Conservation (phyloP, 116 monocot genomes). For the Phalaenopsis hybrid region DNA sequence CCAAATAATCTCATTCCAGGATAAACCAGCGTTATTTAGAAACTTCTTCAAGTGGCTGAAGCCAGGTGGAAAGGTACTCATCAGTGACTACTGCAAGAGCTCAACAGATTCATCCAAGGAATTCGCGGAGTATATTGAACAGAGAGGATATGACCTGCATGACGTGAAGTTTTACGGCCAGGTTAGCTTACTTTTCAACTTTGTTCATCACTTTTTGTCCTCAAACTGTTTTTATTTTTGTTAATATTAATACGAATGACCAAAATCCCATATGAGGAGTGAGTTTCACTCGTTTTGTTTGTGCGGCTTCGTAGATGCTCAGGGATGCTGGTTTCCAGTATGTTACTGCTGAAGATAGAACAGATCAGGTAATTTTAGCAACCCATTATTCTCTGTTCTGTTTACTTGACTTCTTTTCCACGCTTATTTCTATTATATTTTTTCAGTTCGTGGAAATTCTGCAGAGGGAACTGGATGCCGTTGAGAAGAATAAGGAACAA, state of each 20-base stretch:
- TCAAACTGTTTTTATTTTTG: background rate
- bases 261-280: no score
- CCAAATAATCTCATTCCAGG: constrained; percentile 30
- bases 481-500: constrained; percentile 58
- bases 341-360: constrained; percentile 89
- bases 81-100: constrained; percentile 89
- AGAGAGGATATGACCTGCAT: constrained; percentile 95
- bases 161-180: constrained; percentile 79
- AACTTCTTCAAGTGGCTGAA: constrained; percentile 87
- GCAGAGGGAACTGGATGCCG: constrained; percentile 62
- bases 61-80: constrained; percentile 89
- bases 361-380: constrained; percentile 56
- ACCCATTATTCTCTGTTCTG: background rate
- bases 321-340: constrained; percentile 75
- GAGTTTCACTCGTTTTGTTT: background rate
- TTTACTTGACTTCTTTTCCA: background rate
- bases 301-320: constrained; percentile 52
- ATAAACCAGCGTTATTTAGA: constrained; percentile 74
- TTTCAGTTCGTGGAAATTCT: constrained; percentile 74
- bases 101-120: constrained; percentile 54
- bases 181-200: constrained; percentile 24
- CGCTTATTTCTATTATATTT: background rate
- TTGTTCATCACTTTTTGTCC: background rate
- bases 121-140: constrained; percentile 76
- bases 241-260: no score